Evolutionary conservation across 768 basidiomycete genomes (phyloP), one percentile per base, ranked within the genome.

Genomic region (Mrakia hoshinonis): DNA sequence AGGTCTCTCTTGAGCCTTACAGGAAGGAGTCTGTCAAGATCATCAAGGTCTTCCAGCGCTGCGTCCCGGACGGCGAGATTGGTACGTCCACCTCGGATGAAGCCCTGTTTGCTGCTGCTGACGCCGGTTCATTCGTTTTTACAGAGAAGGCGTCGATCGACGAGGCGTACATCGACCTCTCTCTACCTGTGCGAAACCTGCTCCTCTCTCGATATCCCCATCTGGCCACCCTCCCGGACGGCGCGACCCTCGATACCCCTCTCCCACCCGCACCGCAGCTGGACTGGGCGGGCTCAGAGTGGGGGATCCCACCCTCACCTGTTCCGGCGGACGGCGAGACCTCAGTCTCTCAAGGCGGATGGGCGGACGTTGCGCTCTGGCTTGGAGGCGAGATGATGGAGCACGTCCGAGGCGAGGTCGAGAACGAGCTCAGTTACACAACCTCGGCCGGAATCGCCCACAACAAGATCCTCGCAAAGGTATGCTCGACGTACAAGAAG

Each of bases 101-200:
- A 22, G 26, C 46, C 15, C 9, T 65, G 3, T 20, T 52, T 62
- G 9, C 67, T 58, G 48, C 69, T 29, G 58, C 55, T 38, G 12
- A 46, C 43, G 38, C 11, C 2, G 13, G 15, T 46, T 29, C 49
- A 22, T 58, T 39, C n/a, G 3, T 20, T 52, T 29, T 38, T 64
- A 38, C 78, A 93, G 95, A 99, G 80, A 96, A 94, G 78, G 96
- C 96, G 29, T 95, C 92, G 0, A 96, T 98, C 46, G 96, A 98
- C 76, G 96, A 99, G 76, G 92, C 91, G 0, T 99, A 94, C 79
- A 86, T 98, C 69, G 95, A 98, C 79, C 85, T 98, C 69, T 90
- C 92, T 3, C 83, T 83, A 11, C 87, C 89, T 43, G 87, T 92
- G n/a, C 87, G 90, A 47, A 85, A 87, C 69, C 81, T 85, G 55